phyloP scores from a whole-genome alignment of 2,329 filamentous ascomycete species.

The Aspergillus quadrilineatus region DNA sequence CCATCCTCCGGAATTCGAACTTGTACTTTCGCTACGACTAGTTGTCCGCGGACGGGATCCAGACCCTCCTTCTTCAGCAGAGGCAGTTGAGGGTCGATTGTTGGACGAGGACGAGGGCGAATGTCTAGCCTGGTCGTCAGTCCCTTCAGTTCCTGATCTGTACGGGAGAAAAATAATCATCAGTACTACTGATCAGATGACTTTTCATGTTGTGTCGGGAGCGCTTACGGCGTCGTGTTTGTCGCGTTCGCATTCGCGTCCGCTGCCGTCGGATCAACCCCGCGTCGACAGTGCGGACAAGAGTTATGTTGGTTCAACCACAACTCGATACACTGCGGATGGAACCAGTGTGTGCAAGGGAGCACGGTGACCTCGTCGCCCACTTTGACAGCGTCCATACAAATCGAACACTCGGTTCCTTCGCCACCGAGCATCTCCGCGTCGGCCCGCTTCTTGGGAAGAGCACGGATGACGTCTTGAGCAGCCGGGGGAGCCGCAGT shows the following conservation, averaged over 20 bases:
- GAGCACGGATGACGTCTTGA: conserved; percentile 67
- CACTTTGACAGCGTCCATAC: conserved; percentile 78
- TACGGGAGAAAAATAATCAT: conserved; percentile 15
- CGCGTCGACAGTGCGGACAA: conserved; percentile 63
- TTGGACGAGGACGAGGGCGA: neutral
- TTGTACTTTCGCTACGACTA: conserved; percentile 15
- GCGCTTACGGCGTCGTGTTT: conserved; percentile 24
- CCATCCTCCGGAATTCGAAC: conserved; percentile 17
- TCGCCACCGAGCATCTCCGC: conserved; percentile 67
- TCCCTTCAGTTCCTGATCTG: conserved; percentile 18
- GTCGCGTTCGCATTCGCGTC: neutral
- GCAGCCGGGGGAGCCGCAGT: conserved; percentile 82
- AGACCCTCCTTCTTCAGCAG: conserved; percentile 6
- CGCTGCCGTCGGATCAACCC: conserved; percentile 28
- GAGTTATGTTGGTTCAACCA: conserved; percentile 93
- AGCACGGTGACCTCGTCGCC: conserved; percentile 73
- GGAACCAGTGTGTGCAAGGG: conserved; percentile 93
- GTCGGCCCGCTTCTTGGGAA: conserved; percentile 71
- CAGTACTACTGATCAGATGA: conserved; percentile 9
- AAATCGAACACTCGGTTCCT: conserved; percentile 84
- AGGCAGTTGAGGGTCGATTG: neutral
- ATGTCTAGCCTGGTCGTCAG: conserved; percentile 15
- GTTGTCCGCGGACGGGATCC: conserved; percentile 6
- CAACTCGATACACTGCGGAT: conserved; percentile 73
- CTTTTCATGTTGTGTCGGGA: neutral